A percentile compares a stretch with the other conserved stretches of the same genome.
Evolutionary conservation across 345 rosid species (phyloP).

Genomic region (Camelina neglecta): DNA sequence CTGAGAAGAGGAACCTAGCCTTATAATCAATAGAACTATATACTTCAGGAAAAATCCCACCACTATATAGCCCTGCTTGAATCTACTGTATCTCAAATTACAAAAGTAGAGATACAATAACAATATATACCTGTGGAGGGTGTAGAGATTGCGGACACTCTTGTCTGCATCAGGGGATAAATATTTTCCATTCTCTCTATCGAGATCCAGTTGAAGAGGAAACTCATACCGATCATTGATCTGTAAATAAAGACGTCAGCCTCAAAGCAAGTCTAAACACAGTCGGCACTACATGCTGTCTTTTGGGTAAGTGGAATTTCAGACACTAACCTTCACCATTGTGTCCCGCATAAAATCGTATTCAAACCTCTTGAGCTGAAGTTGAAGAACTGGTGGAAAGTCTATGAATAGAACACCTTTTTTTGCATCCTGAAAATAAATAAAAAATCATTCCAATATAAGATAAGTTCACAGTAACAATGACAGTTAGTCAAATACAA

Average conservation of each 20-base stretch:
- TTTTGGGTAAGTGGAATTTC: constrained; percentile 14
- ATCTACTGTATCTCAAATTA: constrained; percentile 21
- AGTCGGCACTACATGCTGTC: constrained; percentile 20
- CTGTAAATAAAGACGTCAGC: constrained; percentile 48
- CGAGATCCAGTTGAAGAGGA: constrained; percentile 94
- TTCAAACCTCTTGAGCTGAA: constrained; percentile 94
- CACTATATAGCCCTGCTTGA: constrained; percentile 1
- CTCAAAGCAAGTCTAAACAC: constrained; percentile 14
- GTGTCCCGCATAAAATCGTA: constrained; percentile 96
- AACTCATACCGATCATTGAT: constrained; percentile 96
- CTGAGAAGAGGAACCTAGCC: constrained; percentile 12
- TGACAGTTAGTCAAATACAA: background rate
- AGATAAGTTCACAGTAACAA: background rate
- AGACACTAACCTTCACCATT: constrained; percentile 88
- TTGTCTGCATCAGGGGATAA: constrained; percentile 91
- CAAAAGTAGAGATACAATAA: constrained; percentile 16
- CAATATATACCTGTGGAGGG: constrained; percentile 78
- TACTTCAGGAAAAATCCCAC: constrained; percentile 2
- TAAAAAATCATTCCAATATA: constrained; percentile 1
- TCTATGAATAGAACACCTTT: constrained; percentile 94
- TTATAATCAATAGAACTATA: constrained; percentile 18
- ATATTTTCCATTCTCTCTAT: constrained; percentile 83
- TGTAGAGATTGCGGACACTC: constrained; percentile 88
- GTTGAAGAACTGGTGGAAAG: constrained; percentile 98
- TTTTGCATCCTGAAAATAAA: constrained; percentile 78